These are phyloP conservation scores for Periconia sp. DNA, from an alignment of 2,329 filamentous ascomycete genomes.

Conservation along the genomic window DNA sequence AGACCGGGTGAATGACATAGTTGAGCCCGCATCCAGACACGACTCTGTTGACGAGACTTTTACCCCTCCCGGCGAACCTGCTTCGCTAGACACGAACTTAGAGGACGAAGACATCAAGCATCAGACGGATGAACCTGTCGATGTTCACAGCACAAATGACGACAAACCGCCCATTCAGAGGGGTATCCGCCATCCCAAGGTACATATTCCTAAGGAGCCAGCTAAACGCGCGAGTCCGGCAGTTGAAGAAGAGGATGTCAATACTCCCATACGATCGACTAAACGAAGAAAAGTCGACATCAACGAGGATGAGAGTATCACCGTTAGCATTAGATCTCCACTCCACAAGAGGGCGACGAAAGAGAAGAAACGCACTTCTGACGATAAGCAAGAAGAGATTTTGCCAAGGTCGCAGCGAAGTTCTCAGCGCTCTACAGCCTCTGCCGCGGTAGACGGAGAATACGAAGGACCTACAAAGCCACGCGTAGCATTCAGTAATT, in stretches of 20 bases:
- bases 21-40: slow-evolving; percentile 2
- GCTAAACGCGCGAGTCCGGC: slow-evolving; percentile 19
- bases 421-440: slow-evolving; percentile 19
- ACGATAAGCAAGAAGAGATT: slow-evolving; percentile 5
- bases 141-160: no score
- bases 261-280: slow-evolving; percentile 2
- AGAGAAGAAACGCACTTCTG: slow-evolving; percentile 16
- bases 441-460: slow-evolving; percentile 8
- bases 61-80: no score
- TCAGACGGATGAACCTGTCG: no score
- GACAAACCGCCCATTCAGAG: no score
- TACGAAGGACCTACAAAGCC: slow-evolving; percentile 36
- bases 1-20: slow-evolving; percentile 16
- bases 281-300: slow-evolving; percentile 25
- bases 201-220: slow-evolving; percentile 12
- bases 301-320: slow-evolving; percentile 5
- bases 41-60: no score
- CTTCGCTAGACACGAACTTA: no score
- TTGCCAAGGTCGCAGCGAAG: slow-evolving; percentile 21
- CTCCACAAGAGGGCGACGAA: slow-evolving; percentile 12
- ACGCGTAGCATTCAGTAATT: slow-evolving; percentile 43
- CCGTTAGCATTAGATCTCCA: not conserved
- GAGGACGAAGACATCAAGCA: no score
- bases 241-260: slow-evolving; percentile 2
- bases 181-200: slow-evolving; percentile 15